phyloP scores from a whole-genome alignment of 306 rosid genomes.

The Quercus aquifolioides region DNA sequence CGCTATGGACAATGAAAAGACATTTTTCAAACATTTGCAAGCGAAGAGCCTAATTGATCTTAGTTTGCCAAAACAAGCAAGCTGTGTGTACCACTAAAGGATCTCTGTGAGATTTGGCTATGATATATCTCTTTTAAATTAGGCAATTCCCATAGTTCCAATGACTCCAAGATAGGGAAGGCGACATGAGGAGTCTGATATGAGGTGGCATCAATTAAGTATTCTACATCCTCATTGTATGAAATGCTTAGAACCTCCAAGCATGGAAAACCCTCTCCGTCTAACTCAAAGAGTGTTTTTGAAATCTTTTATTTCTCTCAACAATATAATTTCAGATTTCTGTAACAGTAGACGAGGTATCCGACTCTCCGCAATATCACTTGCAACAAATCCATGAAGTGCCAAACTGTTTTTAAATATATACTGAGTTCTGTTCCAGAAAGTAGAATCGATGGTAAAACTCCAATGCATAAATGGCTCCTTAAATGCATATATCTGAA shows the following conservation, averaged over 20 bases:
- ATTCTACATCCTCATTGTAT: constrained; percentile 8
- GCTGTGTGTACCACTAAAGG: too few species aligned
- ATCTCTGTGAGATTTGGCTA: neutral
- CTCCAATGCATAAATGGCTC: too few species aligned
- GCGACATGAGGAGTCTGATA: neutral
- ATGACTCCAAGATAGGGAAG: neutral
- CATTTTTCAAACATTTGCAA: too few species aligned
- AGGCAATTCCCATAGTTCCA: neutral
- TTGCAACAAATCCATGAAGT: neutral
- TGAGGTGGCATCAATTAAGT: neutral
- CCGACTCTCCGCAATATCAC: constrained; percentile 1
- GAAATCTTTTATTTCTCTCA: neutral
- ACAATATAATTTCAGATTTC: constrained; percentile 8
- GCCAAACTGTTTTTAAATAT: constrained; percentile 10
- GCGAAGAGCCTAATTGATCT: too few species aligned
- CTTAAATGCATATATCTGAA: neutral
- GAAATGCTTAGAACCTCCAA: constrained; percentile 1
- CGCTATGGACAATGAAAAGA: too few species aligned
- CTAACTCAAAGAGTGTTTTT: constrained; percentile 13
- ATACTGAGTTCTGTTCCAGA: too few species aligned
- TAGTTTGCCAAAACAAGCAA: too few species aligned
- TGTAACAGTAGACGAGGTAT: constrained; percentile 4
- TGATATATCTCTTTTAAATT: neutral
- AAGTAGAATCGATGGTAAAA: too few species aligned
- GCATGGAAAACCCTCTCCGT: constrained; percentile 6